Evolutionary conservation across 257 asterid species (phyloP).

Genomic region (Fraxinus americana): DNA sequence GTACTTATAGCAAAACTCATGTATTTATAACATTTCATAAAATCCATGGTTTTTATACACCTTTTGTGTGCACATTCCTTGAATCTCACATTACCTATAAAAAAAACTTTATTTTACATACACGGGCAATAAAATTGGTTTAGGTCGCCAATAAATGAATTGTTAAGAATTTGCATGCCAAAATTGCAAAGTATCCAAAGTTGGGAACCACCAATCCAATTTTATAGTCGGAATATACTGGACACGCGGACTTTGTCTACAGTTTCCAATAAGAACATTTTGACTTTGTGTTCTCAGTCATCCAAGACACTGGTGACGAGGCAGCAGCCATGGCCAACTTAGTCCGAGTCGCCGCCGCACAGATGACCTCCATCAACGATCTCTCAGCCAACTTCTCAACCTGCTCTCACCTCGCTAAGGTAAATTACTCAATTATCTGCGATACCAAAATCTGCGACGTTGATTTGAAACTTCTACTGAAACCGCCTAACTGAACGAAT

Average conservation of each 20-base stretch:
- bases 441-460: background rate
- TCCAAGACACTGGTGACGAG: background rate
- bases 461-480: background rate
- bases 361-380: slow-evolving; percentile 89
- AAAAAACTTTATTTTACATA: too few relatives aligned
- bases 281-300: background rate
- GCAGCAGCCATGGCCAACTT: slow-evolving; percentile 57
- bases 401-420: slow-evolving; percentile 82
- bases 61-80: too few relatives aligned
- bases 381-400: slow-evolving; percentile 70
- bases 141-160: too few relatives aligned
- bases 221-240: background rate
- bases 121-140: too few relatives aligned
- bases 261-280: background rate
- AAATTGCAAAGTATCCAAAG: too few relatives aligned
- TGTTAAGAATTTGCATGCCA: too few relatives aligned
- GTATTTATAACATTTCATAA: too few relatives aligned
- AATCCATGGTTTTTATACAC: too few relatives aligned
- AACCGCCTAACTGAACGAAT: background rate
- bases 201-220: background rate
- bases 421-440: slow-evolving; percentile 2
- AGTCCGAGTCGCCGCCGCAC: slow-evolving; percentile 83
- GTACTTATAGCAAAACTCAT: too few relatives aligned
- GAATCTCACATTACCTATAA: too few relatives aligned
- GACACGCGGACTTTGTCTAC: background rate